Percentiles rank a stretch among this genome's conserved stretches.
These are phyloP conservation scores for Leccinellum luteum DNA, from an alignment of 768 basidiomycete species.

Conservation along the genomic window DNA sequence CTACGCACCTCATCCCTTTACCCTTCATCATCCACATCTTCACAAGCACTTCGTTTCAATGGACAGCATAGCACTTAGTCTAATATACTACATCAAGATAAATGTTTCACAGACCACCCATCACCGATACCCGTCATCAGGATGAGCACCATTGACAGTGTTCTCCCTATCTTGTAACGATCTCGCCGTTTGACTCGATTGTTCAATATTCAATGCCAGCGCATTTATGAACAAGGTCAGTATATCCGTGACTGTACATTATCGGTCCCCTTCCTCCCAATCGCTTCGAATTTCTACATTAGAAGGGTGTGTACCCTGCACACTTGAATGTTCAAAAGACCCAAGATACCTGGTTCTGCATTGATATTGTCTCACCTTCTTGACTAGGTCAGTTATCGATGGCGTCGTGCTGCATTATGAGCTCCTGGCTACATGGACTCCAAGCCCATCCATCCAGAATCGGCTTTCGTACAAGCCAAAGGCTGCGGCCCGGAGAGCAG, in stretches of 20 bases:
- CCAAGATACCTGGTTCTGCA: neutral
- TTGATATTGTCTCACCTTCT: neutral
- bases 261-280: neutral
- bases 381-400: neutral
- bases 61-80: conserved; percentile 23
- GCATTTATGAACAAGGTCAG: neutral
- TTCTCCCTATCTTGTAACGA: neutral
- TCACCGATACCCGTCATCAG: conserved; percentile 4
- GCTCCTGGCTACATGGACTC: neutral
- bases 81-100: conserved; percentile 15
- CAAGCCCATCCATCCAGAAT: neutral
- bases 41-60: conserved; percentile 18
- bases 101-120: conserved; percentile 7
- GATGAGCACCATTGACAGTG: neutral
- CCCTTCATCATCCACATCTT: conserved; percentile 10
- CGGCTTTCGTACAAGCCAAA: neutral
- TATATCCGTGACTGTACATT: neutral
- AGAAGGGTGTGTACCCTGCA: neutral
- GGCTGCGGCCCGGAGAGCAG: neutral
- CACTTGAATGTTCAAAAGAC: neutral
- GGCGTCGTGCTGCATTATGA: neutral
- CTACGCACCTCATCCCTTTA: conserved; percentile 5
- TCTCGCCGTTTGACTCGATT: neutral
- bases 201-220: neutral
- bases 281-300: neutral